Evolutionary conservation across 306 rosid genomes (phyloP).

Genomic region (Canavalia ensiformis): DNA sequence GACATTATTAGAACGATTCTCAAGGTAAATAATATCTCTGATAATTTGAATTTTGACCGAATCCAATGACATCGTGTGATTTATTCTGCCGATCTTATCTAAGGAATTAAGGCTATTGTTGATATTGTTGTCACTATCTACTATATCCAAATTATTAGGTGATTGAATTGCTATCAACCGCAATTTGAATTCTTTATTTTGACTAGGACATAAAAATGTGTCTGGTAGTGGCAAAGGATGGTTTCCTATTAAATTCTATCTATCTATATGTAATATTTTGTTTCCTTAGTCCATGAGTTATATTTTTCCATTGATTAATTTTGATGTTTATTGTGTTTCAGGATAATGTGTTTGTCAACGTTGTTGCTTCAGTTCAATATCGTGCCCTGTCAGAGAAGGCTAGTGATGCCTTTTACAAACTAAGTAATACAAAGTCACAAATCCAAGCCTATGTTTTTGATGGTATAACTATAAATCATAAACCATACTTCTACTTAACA

Average conservation of each 20-base stretch:
- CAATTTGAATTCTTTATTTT: not conserved
- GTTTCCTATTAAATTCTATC: not conserved
- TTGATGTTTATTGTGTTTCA: slow-evolving; percentile 47
- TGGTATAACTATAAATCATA: slow-evolving; percentile 63
- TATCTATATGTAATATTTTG: not conserved
- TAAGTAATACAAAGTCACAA: slow-evolving; percentile 74
- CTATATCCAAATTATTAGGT: slow-evolving; percentile 1
- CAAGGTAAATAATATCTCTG: too few species aligned
- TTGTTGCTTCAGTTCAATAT: slow-evolving; percentile 81
- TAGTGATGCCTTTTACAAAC: slow-evolving; percentile 78
- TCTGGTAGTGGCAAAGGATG: not conserved
- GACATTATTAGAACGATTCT: too few species aligned
- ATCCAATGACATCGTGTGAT: too few species aligned
- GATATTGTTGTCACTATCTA: too few species aligned
- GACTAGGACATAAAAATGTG: not conserved
- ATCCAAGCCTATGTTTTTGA: slow-evolving; percentile 86
- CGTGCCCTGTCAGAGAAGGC: slow-evolving; percentile 80
- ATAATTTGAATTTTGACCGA: too few species aligned
- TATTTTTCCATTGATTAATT: slow-evolving; percentile 1
- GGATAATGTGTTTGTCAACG: slow-evolving; percentile 88
- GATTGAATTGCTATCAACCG: not conserved
- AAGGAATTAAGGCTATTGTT: too few species aligned
- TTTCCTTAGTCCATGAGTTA: not conserved
- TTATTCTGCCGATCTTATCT: too few species aligned
- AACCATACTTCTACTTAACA: slow-evolving; percentile 23